These are phyloP conservation scores for Paecilomyces variotii DNA, from an alignment of 2,329 filamentous ascomycete species.

Conservation along the genomic window DNA sequence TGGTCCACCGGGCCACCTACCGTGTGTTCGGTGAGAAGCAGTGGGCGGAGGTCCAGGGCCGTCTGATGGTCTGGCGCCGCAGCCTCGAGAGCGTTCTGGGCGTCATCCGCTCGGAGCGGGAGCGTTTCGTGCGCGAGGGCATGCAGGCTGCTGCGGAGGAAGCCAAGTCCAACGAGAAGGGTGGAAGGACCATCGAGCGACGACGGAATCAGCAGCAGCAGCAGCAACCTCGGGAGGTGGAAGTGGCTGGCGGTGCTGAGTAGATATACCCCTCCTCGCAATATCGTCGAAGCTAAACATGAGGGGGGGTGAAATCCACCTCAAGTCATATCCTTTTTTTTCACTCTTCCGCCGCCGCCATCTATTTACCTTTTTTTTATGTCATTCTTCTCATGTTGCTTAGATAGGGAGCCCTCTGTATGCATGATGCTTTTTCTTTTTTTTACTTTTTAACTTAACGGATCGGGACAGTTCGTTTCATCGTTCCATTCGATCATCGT, in stretches of 20 bases:
- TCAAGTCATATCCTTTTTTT: not conserved
- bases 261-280: slow-evolving; percentile 8
- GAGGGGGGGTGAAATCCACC: not conserved
- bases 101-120: slow-evolving; percentile 73
- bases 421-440: slow-evolving; percentile 2
- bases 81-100: slow-evolving; percentile 70
- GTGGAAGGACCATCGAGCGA: slow-evolving; percentile 23
- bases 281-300: not conserved
- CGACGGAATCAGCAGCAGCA: slow-evolving; percentile 22
- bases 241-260: slow-evolving; percentile 23
- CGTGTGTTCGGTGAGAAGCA: slow-evolving; percentile 96
- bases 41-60: slow-evolving; percentile 87
- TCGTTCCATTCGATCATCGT: not conserved
- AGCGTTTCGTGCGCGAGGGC: slow-evolving; percentile 65
- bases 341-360: not conserved
- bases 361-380: not conserved
- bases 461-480: not conserved
- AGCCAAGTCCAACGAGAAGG: slow-evolving; percentile 18
- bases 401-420: not conserved
- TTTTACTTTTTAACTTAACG: slow-evolving; percentile 3
- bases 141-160: slow-evolving; percentile 54
- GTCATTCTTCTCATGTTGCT: not conserved
- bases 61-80: slow-evolving; percentile 83
- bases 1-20: slow-evolving; percentile 93
- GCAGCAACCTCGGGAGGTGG: slow-evolving; percentile 28